These are phyloP conservation scores for Alternaria postmessia DNA, from an alignment of 2,329 filamentous ascomycete species.

Conservation along the genomic window DNA sequence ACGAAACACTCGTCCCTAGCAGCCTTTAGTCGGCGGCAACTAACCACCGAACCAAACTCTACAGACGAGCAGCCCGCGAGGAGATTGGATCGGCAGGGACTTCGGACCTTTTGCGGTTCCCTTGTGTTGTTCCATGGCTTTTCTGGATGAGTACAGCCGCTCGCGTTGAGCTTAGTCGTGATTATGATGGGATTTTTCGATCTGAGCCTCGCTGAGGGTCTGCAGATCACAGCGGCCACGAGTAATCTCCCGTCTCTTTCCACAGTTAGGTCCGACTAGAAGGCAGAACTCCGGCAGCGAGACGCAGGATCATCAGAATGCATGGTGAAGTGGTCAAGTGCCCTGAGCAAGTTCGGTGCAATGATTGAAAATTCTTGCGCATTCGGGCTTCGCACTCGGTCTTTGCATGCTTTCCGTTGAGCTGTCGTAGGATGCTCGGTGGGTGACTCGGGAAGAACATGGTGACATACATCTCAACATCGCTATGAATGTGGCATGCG, in stretches of 20 bases:
- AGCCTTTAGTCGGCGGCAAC: conserved; percentile 16
- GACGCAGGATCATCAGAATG: not conserved
- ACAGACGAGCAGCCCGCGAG: not conserved
- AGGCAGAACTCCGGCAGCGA: conserved; percentile 1
- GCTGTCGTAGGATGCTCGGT: not conserved
- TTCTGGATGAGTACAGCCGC: conserved; percentile 11
- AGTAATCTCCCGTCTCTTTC: conserved; percentile 3
- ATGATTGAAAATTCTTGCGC: not conserved
- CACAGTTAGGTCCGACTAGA: not conserved
- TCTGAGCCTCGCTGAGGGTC: not conserved
- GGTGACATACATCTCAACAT: not conserved
- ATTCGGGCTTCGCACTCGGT: not conserved
- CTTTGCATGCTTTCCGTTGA: not conserved
- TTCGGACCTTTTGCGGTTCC: conserved; percentile 16
- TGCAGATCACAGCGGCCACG: conserved; percentile 1
- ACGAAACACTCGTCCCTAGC: conserved; percentile 14
- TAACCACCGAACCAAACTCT: conserved; percentile 18
- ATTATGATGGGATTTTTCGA: not conserved
- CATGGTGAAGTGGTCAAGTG: not conserved
- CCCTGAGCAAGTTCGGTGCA: not conserved
- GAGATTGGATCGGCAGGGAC: conserved; percentile 16
- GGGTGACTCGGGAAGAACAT: not conserved
- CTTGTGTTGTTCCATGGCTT: conserved; percentile 11
- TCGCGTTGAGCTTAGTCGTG: conserved; percentile 9
- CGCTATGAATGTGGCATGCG: not conserved